Base-by-base conservation (phyloP, 2,329 filamentous ascomycete genomes). In the Parafenestella ontariensis region DNA sequence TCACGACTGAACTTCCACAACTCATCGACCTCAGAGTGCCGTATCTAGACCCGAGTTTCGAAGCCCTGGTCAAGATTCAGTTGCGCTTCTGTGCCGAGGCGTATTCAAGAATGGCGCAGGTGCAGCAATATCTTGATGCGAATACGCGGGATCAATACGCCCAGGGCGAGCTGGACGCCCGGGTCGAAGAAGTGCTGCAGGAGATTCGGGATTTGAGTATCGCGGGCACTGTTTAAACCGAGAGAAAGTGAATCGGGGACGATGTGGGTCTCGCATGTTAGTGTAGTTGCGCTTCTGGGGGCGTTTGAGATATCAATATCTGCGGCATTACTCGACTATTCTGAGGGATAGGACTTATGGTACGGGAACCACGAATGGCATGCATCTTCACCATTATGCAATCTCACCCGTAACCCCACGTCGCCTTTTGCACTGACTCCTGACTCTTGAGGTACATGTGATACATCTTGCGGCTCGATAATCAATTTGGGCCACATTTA, bases 31-130 rank as follows among this genome's bases (percentile, higher is more conserved):
- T 99, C 58, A 90, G 95, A 51, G 95, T 99, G 13, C 96, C 96
- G 0, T 99, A 99, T 74, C 86, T 99, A 52, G 95, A 99, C 70
- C 96, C 96, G 0, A 94, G 89, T 58, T 99, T 99, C 73, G 95
- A 99, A 79, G 95, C 96, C 0, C 87, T 99, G 47, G 95, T 99
- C 76, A 99, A 99, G 83, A 99, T 99, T 65, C 95, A 99, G 80
- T 78, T 99, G 69, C 85, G 95, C 33, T 99, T 99, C 81, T 99
- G 96, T 71, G 95, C 96, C 7, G 95, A 99, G 79, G 95, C 95
- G 1, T 99, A 99, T 78, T 93, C 89, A 58, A 85, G 95, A 43
- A 99, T 99, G 95, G 95, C 96, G 23, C 96, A 99, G 81, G 96
- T 99, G 52, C 95, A 99, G 80, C 95, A 99, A 79, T 98, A 97